phyloP scores from a whole-genome alignment of 129 eudicot genomes.

The Artemisia tridentata region DNA sequence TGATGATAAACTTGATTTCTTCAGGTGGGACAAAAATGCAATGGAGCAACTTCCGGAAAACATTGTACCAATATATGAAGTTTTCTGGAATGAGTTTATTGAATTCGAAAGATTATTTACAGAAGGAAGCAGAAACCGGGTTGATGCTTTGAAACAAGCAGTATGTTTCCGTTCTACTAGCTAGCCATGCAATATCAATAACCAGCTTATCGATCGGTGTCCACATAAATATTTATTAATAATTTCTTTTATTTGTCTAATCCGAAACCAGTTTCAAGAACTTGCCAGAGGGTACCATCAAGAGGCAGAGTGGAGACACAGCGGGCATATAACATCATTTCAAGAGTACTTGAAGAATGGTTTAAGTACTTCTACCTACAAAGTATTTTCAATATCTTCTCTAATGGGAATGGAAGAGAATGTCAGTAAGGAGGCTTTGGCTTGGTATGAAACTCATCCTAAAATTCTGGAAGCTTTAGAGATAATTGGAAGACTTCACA shows the following conservation, averaged over 20 bases:
- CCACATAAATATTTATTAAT: not conserved
- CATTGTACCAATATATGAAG: not conserved
- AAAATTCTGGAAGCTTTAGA: slow-evolving; percentile 2
- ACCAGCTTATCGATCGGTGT: no score
- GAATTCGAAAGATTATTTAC: not conserved
- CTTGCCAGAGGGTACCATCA: slow-evolving; percentile 17
- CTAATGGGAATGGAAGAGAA: slow-evolving; percentile 9
- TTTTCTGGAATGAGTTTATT: not conserved
- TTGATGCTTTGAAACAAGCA: not conserved
- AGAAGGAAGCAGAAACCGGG: not conserved
- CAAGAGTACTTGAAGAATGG: slow-evolving; percentile 27
- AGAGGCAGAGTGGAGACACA: slow-evolving; percentile 31
- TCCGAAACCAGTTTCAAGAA: slow-evolving; percentile 17
- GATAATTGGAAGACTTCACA: slow-evolving; percentile 15
- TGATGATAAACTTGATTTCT: not conserved
- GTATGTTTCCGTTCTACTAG: not conserved
- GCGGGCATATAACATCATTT: slow-evolving; percentile 5
- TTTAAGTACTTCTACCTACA: slow-evolving; percentile 7
- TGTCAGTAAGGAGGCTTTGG: slow-evolving; percentile 1
- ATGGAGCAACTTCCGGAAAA: not conserved
- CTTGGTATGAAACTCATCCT: slow-evolving; percentile 8
- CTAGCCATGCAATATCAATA: no score
- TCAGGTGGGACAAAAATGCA: not conserved
- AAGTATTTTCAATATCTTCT: not conserved
- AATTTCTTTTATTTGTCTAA: not conserved